These are phyloP conservation scores for Fragilariopsis cylindrus DNA, from an alignment of 108 stramenopile species.

Conservation along the genomic window DNA sequence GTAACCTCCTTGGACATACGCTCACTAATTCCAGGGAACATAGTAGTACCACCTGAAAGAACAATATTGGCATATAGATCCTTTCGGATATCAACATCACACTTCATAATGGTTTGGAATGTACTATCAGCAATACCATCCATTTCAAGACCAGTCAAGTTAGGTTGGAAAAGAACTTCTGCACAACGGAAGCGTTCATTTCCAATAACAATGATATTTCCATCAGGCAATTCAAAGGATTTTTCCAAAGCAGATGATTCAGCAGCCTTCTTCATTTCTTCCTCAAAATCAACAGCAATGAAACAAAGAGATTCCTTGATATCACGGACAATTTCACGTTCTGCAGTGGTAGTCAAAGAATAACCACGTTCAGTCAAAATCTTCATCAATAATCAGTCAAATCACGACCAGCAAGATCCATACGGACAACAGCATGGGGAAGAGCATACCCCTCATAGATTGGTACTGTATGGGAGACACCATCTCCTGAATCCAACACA, in stretches of 20 bases:
- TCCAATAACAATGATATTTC: constrained; percentile 94
- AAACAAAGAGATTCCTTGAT: constrained; percentile 93
- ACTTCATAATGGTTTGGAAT: constrained; percentile 99
- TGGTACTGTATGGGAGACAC: constrained; percentile 95
- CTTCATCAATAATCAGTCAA: constrained; percentile 97
- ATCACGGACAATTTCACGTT: constrained; percentile 94
- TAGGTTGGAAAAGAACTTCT: constrained; percentile 94
- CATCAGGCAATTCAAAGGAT: constrained; percentile 93
- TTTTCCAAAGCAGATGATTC: constrained; percentile 92
- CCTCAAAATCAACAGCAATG: constrained; percentile 92
- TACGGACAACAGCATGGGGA: constrained; percentile 94
- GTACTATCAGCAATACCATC: constrained; percentile 97
- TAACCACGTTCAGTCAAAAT: constrained; percentile 92
- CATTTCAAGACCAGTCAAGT: constrained; percentile 97
- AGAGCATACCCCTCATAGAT: constrained; percentile 97
- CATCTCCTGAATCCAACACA: constrained; percentile 94
- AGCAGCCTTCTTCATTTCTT: constrained; percentile 93
- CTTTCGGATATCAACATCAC: constrained; percentile 99
- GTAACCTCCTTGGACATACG: constrained; percentile 99
- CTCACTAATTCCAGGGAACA: constrained; percentile 99
- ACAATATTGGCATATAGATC: constrained; percentile 95
- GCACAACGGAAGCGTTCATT: constrained; percentile 94
- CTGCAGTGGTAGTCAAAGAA: constrained; percentile 92
- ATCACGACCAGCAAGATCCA: constrained; percentile 94
- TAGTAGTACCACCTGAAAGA: constrained; percentile 94